Conservation (phyloP, 331 rosid species). For the Malus hybrid region DNA sequence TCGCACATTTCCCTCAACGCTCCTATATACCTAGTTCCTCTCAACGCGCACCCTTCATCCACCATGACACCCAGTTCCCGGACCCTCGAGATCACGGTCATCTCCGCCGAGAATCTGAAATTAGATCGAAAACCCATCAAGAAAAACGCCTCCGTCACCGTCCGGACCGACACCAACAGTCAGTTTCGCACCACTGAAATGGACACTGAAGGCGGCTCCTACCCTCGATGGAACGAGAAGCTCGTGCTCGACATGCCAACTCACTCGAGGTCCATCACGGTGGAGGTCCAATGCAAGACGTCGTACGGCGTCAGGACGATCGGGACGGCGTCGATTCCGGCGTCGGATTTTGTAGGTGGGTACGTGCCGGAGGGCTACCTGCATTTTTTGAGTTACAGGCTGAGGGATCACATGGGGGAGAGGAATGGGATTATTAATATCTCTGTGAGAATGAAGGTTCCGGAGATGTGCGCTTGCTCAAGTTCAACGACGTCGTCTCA, state of each 20-base stretch:
- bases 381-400: constrained; percentile 52
- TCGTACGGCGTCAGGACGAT: constrained; percentile 18
- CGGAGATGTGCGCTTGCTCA: neutral
- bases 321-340: constrained; percentile 48
- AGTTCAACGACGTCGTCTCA: neutral
- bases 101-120: constrained; percentile 29
- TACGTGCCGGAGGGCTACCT: constrained; percentile 30
- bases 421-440: constrained; percentile 57
- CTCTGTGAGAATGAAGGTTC: constrained; percentile 24
- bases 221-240: constrained; percentile 27
- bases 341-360: constrained; percentile 33
- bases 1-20: too few species aligned
- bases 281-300: constrained; percentile 49
- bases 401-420: constrained; percentile 43
- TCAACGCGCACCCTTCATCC: too few species aligned
- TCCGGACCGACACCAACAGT: constrained; percentile 10
- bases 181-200: constrained; percentile 1
- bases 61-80: neutral
- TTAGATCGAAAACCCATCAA: constrained; percentile 18
- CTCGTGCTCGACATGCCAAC: constrained; percentile 24
- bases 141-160: constrained; percentile 23
- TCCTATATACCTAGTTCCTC: too few species aligned
- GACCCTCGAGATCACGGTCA: constrained; percentile 31
- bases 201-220: constrained; percentile 28
- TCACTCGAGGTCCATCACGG: constrained; percentile 12